These are phyloP conservation scores for Candida anutae DNA, from an alignment of 1,139 yeast species.

Conservation along the genomic window DNA sequence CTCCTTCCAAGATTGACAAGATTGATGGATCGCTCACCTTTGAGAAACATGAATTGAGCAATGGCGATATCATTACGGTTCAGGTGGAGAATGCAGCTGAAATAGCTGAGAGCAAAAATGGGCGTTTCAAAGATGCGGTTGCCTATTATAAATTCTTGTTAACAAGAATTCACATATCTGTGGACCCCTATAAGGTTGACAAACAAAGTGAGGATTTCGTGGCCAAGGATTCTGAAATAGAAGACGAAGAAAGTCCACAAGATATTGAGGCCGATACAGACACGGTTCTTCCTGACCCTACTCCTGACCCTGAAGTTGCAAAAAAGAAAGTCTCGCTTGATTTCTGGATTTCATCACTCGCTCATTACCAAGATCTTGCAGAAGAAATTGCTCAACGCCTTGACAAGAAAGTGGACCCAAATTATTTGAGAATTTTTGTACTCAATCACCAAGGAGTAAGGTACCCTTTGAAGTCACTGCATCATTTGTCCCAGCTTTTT, in stretches of 20 bases:
- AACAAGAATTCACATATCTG: constrained; percentile 55
- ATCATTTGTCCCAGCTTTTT: constrained; percentile 38
- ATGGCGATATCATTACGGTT: constrained; percentile 74
- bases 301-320: constrained; percentile 12
- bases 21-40: constrained; percentile 40
- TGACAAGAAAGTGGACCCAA: constrained; percentile 44
- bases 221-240: constrained; percentile 3
- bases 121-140: constrained; percentile 25
- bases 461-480: constrained; percentile 37
- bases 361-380: constrained; percentile 54
- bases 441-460: constrained; percentile 48
- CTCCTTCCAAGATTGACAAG: constrained; percentile 51
- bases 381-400: constrained; percentile 47
- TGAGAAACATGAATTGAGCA: constrained; percentile 57
- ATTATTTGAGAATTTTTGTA: constrained; percentile 58
- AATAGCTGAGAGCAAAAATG: constrained; percentile 9
- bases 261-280: constrained; percentile 6
- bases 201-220: constrained; percentile 45
- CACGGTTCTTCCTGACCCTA: no score
- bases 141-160: constrained; percentile 59
- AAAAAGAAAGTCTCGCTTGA: constrained; percentile 31
- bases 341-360: constrained; percentile 63
- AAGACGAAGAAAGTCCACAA: constrained; percentile 8
- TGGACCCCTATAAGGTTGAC: constrained; percentile 40
- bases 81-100: constrained; percentile 26